phyloP scores from a whole-genome alignment of 2,329 filamentous ascomycete genomes.

The Cordyceps cateniannulata region DNA sequence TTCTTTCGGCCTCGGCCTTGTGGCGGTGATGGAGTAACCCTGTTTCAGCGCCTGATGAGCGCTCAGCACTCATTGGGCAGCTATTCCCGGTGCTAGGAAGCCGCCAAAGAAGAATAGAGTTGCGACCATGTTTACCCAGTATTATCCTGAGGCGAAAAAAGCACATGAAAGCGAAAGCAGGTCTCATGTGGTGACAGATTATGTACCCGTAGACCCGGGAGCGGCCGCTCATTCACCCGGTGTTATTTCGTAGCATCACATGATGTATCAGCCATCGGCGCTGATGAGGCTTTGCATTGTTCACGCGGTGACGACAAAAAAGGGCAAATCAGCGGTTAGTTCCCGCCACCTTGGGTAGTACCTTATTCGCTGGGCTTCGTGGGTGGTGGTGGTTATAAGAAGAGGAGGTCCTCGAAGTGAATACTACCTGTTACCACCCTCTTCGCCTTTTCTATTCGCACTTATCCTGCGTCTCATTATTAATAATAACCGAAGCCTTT shows the following conservation, averaged over 20 bases:
- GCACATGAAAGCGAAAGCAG: constrained; percentile 7
- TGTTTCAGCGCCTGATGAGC: constrained; percentile 7
- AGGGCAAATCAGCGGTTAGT: background rate
- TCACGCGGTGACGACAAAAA: background rate
- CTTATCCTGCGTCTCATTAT: no score
- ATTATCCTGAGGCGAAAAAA: no score
- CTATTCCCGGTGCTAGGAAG: background rate
- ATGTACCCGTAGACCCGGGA: background rate
- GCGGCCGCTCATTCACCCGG: background rate
- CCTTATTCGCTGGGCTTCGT: no score
- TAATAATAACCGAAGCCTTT: no score
- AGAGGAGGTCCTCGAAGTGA: background rate
- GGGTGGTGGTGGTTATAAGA: no score
- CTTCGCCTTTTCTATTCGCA: no score
- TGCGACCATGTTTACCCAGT: no score
- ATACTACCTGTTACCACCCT: no score
- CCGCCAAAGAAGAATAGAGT: background rate
- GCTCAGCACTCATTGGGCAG: constrained; percentile 3
- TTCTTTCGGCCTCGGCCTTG: background rate
- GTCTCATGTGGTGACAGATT: background rate
- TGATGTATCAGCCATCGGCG: background rate
- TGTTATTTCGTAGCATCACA: background rate
- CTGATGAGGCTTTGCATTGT: background rate
- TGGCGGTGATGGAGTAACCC: background rate
- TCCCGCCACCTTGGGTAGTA: background rate